Percentiles rank a stretch among this genome's conserved stretches.
phyloP scores from a whole-genome alignment of 2,329 filamentous ascomycete genomes.

The Pseudocercospora eumusae region DNA sequence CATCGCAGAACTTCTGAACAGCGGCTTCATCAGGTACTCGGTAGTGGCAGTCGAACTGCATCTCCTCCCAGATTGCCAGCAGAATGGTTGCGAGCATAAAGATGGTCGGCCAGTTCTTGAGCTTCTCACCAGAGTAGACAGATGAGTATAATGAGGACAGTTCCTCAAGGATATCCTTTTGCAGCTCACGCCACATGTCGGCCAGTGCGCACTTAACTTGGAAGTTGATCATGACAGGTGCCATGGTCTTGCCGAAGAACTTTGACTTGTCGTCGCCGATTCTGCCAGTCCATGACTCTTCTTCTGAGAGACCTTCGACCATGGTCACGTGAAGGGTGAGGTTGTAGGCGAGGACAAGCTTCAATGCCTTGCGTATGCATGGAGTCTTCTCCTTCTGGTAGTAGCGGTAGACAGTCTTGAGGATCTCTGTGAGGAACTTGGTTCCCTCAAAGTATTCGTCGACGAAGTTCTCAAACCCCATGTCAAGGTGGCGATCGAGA shows the following conservation, averaged over 20 bases:
- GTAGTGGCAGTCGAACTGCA: constrained; percentile 98
- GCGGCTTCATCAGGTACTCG: constrained; percentile 79
- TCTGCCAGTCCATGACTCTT: constrained; percentile 74
- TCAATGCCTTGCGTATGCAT: constrained; percentile 91
- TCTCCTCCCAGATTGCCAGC: constrained; percentile 94
- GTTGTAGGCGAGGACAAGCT: constrained; percentile 94
- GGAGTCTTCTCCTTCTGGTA: constrained; percentile 85
- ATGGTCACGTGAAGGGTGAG: constrained; percentile 92
- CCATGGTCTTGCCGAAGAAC: constrained; percentile 85
- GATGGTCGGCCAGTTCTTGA: constrained; percentile 99
- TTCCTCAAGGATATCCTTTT: constrained; percentile 94
- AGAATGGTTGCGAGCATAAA: constrained; percentile 95
- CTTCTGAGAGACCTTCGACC: constrained; percentile 83
- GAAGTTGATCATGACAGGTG: constrained; percentile 99
- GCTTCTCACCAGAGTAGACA: constrained; percentile 93
- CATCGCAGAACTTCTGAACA: constrained; percentile 90
- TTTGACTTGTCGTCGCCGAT: constrained; percentile 85
- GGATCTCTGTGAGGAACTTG: constrained; percentile 89
- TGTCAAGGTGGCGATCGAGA: constrained; percentile 90
- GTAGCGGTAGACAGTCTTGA: constrained; percentile 93
- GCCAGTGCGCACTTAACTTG: constrained; percentile 97
- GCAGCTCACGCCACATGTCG: constrained; percentile 96
- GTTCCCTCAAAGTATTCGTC: constrained; percentile 96
- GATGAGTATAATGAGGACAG: constrained; percentile 92
- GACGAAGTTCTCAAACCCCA: constrained; percentile 87